Percentiles rank a stretch among this genome's conserved stretches.
Conservation (phyloP, 2,329 filamentous ascomycete species). For the Colletotrichum aenigma region DNA sequence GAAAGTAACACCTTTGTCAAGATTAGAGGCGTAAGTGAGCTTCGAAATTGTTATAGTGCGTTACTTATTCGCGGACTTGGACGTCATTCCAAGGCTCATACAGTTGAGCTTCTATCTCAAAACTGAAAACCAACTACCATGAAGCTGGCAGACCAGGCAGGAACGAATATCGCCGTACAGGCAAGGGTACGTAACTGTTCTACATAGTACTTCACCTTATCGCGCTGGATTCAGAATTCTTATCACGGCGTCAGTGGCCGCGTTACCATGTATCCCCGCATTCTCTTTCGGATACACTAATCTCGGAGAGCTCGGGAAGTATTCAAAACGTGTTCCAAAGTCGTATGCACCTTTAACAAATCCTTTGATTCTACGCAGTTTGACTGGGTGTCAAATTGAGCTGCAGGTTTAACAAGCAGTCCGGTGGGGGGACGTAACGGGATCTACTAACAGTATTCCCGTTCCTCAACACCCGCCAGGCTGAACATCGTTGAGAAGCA, state of each 20-base stretch:
- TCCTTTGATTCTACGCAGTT: neutral
- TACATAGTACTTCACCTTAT: neutral
- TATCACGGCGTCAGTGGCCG: neutral
- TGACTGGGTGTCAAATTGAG: neutral
- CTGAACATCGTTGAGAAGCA: neutral
- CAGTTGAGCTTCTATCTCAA: neutral
- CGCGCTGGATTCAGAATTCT: neutral
- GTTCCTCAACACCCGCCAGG: too few relatives aligned
- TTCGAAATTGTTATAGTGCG: accelerated
- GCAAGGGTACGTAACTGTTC: neutral
- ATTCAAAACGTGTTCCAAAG: neutral
- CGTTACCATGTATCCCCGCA: accelerated
- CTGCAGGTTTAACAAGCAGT: neutral
- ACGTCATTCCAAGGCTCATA: neutral
- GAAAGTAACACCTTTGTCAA: neutral
- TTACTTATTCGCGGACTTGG: neutral
- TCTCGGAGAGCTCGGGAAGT: neutral
- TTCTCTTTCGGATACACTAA: neutral
- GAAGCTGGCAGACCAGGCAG: neutral
- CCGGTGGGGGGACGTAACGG: neutral
- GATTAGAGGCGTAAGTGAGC: neutral
- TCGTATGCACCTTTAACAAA: neutral
- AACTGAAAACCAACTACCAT: neutral
- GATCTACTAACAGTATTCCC: neutral
- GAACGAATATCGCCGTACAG: neutral